Percentiles rank a stretch among this genome's conserved stretches.
Conservation (phyloP, 75 land plant species). For the Larix kaempferi region DNA sequence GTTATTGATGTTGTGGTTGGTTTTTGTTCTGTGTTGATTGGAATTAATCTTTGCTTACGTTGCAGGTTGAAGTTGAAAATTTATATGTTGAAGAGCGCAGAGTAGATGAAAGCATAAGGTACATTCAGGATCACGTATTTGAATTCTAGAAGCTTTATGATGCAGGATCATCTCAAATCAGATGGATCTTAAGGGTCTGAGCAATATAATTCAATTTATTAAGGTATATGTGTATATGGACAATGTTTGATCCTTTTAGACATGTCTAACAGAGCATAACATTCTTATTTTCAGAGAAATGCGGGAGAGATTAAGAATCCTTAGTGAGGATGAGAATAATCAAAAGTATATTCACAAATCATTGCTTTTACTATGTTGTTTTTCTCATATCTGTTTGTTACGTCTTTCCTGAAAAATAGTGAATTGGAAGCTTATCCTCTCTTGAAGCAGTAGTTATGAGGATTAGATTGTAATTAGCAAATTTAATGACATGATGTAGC, state of each 20-base stretch:
- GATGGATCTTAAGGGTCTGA: background rate
- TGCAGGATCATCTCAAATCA: background rate
- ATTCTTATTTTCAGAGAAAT: conserved; percentile 60
- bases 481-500: background rate
- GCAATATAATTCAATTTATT: background rate
- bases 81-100: conserved; percentile 52
- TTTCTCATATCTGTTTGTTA: background rate
- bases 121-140: background rate
- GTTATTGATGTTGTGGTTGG: background rate
- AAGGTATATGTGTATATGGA: conserved; percentile 9
- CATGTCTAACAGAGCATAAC: background rate
- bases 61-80: conserved; percentile 78
- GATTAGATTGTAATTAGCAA: background rate
- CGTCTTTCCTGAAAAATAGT: background rate
- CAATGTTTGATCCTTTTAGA: background rate
- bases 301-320: conserved; percentile 66
- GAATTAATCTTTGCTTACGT: background rate
- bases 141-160: background rate
- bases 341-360: conserved; percentile 47
- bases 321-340: conserved; percentile 84
- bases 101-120: conserved; percentile 83
- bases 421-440: background rate
- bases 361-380: background rate
- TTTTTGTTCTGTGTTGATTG: background rate
- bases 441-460: background rate